Conservation (phyloP, 768 basidiomycete genomes). For the Lactarius hengduanensis region DNA sequence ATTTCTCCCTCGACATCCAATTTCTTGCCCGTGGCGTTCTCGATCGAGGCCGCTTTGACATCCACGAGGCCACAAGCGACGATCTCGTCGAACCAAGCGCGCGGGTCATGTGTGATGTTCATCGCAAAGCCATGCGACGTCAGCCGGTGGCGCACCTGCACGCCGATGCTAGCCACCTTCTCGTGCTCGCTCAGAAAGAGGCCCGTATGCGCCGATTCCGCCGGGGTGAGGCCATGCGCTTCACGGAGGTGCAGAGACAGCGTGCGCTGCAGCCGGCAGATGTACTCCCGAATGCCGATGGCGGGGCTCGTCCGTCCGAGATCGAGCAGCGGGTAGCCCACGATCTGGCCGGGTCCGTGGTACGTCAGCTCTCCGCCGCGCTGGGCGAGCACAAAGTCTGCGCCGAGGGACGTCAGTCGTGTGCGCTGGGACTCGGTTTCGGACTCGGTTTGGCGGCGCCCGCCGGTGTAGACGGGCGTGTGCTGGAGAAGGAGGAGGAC, state of each 20-base stretch:
- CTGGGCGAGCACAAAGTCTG: conserved; percentile 78
- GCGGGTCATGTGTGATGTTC: conserved; percentile 81
- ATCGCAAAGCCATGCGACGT: conserved; percentile 95
- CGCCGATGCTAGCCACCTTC: conserved; percentile 94
- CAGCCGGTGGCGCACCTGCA: conserved; percentile 91
- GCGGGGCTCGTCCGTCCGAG: conserved; percentile 75
- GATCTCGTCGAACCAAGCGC: conserved; percentile 81
- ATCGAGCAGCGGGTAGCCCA: conserved; percentile 93
- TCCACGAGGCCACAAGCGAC: conserved; percentile 89
- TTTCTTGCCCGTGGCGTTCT: conserved; percentile 41
- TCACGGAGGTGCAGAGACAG: conserved; percentile 62
- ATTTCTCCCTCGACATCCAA: conserved; percentile 52
- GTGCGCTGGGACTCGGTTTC: conserved; percentile 57
- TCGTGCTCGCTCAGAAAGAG: conserved; percentile 78
- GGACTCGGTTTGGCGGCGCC: conserved; percentile 75
- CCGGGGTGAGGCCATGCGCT: conserved; percentile 54
- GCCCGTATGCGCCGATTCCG: conserved; percentile 81
- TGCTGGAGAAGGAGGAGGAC: conserved; percentile 84
- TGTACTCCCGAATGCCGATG: conserved; percentile 74
- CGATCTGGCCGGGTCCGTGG: conserved; percentile 96
- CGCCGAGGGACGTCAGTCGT: conserved; percentile 74
- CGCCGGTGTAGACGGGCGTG: conserved; percentile 90
- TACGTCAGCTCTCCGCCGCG: conserved; percentile 95
- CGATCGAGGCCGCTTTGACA: conserved; percentile 74
- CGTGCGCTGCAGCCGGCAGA: conserved; percentile 75